Evolutionary conservation across 73 alveolate genomes (phyloP), one percentile per base, ranked within the genome.

Genomic region (Tetrahymena malaccensis): DNA sequence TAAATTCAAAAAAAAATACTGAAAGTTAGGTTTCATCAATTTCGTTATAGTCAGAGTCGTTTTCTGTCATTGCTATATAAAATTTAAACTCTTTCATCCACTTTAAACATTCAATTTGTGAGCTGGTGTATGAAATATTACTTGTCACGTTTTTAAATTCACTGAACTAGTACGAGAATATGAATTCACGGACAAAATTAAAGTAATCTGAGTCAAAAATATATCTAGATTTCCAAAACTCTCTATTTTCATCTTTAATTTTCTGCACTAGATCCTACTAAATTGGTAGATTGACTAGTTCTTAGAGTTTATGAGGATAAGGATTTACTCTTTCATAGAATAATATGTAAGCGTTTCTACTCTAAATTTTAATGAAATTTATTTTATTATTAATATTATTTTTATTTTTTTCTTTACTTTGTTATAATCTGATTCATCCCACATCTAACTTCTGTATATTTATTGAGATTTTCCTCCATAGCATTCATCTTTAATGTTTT

Each of bases 401-500:
- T 70, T n/a, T 25, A 1, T 12, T 70, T 70, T 31, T 31, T 27
- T n/a, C 25, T n/a, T 70, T 70, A 70, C 89, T 70, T 70, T 70
- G 21, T 70, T 70, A 31, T 70, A 70, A 31, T 70, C 89, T 19
- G 89, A 70, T 11, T 70, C 83, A 50, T 50, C 89, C 89, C 89
- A 70, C 89, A 70, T 70, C 11, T 70, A 70, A 8, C 37, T 70
- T 70, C 89, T 70, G 37, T 27, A 70, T 11, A n/a, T 12, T 70
- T n/a, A 8, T 70, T 70, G 8, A 4, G 89, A 70, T 70, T 70
- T 70, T 7, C 97, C 97, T 44, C 97, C 97, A 93, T 85, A 95
- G 55, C 97, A 95, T 85, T 95, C 97, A 33, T 35, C 93, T 27
- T 43, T 85, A 11, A 95, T 27, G 85, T 95, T 95, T 93, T 95